Evolutionary conservation across 805 yeast genomes (phyloP).

Genomic region (Grigorovia yakushimaensis): DNA sequence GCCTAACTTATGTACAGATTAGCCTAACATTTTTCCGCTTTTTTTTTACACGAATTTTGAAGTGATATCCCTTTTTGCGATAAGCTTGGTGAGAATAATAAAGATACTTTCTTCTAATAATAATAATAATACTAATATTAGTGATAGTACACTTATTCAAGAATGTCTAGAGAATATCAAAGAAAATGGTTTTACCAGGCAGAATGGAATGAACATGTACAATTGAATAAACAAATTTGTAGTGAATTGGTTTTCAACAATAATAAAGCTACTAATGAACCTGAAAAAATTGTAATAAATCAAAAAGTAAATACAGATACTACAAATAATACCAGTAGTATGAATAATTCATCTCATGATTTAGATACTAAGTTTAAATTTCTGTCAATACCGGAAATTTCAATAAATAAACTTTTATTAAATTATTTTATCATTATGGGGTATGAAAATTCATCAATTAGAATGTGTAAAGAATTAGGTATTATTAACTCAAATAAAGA

Average conservation of each 20-base stretch:
- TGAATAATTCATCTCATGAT: too few species aligned
- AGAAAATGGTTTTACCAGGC: conserved; percentile 1
- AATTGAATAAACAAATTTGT: background rate
- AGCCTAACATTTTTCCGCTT: too few species aligned
- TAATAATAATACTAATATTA: too few species aligned
- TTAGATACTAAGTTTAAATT: background rate
- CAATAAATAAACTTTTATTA: conserved; percentile 35
- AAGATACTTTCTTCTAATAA: too few species aligned
- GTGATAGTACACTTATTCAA: too few species aligned
- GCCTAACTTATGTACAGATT: background rate
- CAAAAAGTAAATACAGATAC: background rate
- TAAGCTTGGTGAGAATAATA: too few species aligned
- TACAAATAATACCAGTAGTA: too few species aligned
- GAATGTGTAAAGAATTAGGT: conserved; percentile 50
- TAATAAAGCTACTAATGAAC: background rate
- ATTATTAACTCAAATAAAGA: conserved; percentile 18
- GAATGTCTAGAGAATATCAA: background rate
- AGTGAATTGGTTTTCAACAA: background rate
- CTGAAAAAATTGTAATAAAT: background rate
- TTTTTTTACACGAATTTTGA: too few species aligned
- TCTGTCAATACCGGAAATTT: background rate
- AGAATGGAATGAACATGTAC: background rate
- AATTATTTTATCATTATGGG: conserved; percentile 74
- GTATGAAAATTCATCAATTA: conserved; percentile 54
- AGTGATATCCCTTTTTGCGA: too few species aligned